Conservation (phyloP, 1,284 basidiomycete genomes). For the Lignosus rhinocerotis region DNA sequence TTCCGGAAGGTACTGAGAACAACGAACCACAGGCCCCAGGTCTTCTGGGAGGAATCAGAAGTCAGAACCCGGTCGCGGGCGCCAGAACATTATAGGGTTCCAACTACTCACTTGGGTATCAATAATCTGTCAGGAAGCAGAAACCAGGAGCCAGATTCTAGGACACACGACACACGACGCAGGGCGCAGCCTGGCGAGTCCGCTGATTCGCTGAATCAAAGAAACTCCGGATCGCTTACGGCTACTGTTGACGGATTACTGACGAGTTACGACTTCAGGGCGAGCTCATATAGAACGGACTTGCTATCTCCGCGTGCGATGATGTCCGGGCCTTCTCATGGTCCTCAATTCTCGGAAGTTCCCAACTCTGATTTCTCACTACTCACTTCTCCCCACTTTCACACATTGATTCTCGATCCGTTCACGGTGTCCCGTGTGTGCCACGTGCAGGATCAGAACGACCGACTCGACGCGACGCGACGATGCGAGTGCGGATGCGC, state of each 20-base stretch:
- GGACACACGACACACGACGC: too few species aligned
- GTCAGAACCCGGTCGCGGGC: too few species aligned
- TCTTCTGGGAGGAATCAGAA: too few species aligned
- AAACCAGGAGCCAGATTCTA: too few species aligned
- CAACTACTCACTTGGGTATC: too few species aligned
- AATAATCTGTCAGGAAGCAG: too few species aligned
- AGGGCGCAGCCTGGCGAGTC: too few species aligned
- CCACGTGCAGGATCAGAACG: not conserved
- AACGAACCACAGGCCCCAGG: too few species aligned
- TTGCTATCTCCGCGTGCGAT: not conserved
- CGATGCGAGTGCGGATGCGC: not conserved
- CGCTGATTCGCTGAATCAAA: too few species aligned
- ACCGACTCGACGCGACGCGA: not conserved
- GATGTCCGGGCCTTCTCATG: not conserved
- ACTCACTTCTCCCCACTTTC: not conserved
- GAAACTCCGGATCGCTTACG: not conserved
- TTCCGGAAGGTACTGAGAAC: too few species aligned
- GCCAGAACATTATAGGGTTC: too few species aligned
- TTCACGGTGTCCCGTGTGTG: not conserved
- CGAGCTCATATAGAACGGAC: not conserved
- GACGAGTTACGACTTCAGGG: too few species aligned
- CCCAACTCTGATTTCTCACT: not conserved
- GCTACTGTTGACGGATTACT: not conserved
- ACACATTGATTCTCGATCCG: not conserved
- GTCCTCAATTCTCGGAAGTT: not conserved